Base-by-base conservation (phyloP, 352 stramenopile species). In the Phytophthora pluvialis region DNA sequence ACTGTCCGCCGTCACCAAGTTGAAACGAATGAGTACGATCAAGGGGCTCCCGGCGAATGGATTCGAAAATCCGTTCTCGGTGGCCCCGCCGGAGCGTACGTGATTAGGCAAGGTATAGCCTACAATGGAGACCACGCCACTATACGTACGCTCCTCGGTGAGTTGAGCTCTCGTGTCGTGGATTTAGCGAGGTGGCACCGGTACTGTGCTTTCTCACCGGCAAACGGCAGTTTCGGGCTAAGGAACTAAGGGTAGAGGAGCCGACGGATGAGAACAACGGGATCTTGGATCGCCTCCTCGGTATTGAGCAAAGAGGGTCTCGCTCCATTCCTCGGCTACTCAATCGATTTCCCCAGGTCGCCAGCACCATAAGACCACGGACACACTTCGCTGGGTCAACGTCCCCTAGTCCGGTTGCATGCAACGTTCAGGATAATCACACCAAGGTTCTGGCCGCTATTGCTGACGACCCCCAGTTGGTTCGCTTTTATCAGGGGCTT, bases 331-430 rank as follows among this genome's bases (percentile, higher is more conserved):
- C 36, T 1, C 26, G 57, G 4, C 5, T 59, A 3, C 40, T 59
- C 2, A 2, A n/a, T 1, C 39, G 29, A 12, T 25, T 15, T 1
- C 32, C 0, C 39, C 57, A 3, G 13, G 8, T 21, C 38, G 57
- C 3, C 9, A 29, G 21, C 57, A 65, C 1, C 56, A 47, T 3
- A 28, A 42, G 33, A 10, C 38, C 3, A 46, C 26, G 2, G 26
- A 57, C 5, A 57, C 56, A 9, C 40, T 58, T 8, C 29, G 9
- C 0, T 65, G 57, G 38, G 59, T 51, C 15, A 59, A 65, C 32
- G 4, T 9, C 31, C 9, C 5, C 31, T 35, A 35, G 31, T 35
- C 5, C 5, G 31, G 31, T 9, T 9, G 31, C 9, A 35, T 9
- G 31, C 9, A 9, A 35, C 9, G 31, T 9, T 4, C 31, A 35